phyloP scores from a whole-genome alignment of 257 asterid species.

The Salvia miltiorrhiza region DNA sequence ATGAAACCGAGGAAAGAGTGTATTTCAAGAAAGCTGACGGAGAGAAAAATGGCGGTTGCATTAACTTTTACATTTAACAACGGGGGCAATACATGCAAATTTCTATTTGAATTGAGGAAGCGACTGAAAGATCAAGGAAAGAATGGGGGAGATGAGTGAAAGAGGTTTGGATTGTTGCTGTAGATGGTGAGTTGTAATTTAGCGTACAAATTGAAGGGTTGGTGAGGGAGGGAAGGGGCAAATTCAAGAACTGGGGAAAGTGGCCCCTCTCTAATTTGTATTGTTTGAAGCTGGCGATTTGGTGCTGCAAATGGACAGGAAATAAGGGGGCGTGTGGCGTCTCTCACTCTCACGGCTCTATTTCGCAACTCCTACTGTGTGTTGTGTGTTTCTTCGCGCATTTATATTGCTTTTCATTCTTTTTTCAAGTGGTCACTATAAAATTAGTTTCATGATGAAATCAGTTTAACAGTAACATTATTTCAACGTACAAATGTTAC shows the following conservation, averaged over 20 bases:
- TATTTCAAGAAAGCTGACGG: conserved; percentile 34
- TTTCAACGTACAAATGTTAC: too few species aligned
- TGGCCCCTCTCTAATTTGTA: not conserved
- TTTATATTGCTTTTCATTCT: too few species aligned
- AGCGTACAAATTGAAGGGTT: conserved; percentile 22
- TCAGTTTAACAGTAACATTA: too few species aligned
- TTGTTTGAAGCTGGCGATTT: conserved; percentile 22
- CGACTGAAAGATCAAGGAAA: conserved; percentile 32
- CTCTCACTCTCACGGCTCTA: not conserved
- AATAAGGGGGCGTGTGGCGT: conserved; percentile 3
- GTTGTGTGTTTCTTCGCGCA: not conserved
- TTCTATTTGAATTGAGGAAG: not conserved
- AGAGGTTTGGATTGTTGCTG: conserved; percentile 5
- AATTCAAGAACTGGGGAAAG: conserved; percentile 2
- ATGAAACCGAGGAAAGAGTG: conserved; percentile 30
- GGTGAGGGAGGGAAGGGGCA: conserved; percentile 11
- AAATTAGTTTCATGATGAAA: too few species aligned
- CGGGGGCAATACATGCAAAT: conserved; percentile 16
- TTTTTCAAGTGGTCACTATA: too few species aligned
- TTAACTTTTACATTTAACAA: conserved; percentile 16
- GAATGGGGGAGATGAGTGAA: not conserved
- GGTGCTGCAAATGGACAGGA: conserved; percentile 26
- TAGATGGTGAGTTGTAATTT: conserved; percentile 22
- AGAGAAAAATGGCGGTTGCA: conserved; percentile 25
- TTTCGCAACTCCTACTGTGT: not conserved